Evolutionary conservation across 371 early-diverging fungal genomes (phyloP), one percentile per base, ranked within the genome.

Genomic region (Circinella minor): DNA sequence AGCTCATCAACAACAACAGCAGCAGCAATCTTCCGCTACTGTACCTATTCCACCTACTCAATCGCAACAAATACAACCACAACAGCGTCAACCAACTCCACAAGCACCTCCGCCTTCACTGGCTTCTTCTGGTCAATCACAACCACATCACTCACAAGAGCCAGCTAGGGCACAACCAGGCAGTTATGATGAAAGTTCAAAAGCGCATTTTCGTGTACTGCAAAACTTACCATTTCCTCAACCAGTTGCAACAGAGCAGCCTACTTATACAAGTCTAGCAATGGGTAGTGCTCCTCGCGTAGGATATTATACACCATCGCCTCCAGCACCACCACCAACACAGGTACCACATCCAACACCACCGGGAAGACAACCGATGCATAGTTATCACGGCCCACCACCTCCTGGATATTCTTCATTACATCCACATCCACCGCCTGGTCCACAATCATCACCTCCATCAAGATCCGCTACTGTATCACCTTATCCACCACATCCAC

Each of bases 221-320:
- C 80, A 77, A 36, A 76, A 62, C 17, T 76, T 76, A 48, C 73
- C 80, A 46, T 78, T 77, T 49, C 75, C 78, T 39, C 69, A 72
- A 5, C 74, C 82, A 5, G 65, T 76, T 7, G 51, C 64, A 36
- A 61, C 68, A 43, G 71, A 71, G 15, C 67, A 71, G 64, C 36
- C 67, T 3, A 34, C 69, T 39, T 61, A 57, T 34, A 14, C 57
- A 5, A 34, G 64, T 20, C 61, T 61, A 36, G 34, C 51, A 3
- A 60, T 61, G 38, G 34, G 38, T 65, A 57, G 57, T 47, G 62
- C 39, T 61, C 60, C 72, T 38, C 67, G 68, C n/a, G 69, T 67
- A 5, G 73, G 73, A 39, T 72, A 72, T 36, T 72, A 51, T 59
- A 54, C 74, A 7, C 57, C 71, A 18, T 65, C 76, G 13, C 71